Conservation (phyloP, 1,139 yeast species). For the Hyphopichia burtonii region DNA sequence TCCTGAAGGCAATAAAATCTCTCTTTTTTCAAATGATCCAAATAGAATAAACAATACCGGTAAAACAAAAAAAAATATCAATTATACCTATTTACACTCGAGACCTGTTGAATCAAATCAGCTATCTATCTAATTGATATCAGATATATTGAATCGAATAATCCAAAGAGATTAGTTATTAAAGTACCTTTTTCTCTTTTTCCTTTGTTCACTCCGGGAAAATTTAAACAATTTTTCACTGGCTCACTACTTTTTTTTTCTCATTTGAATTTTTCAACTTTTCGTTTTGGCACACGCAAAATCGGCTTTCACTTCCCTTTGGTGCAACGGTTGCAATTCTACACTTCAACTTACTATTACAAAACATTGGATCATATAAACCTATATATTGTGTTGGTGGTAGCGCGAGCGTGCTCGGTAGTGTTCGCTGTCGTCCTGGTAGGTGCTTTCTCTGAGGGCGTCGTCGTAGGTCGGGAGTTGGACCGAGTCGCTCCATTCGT, state of each 20-base stretch:
- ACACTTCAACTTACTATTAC: too few relatives aligned
- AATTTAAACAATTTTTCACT: slow-evolving; percentile 17
- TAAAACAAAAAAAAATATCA: neutral
- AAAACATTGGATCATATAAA: too few relatives aligned
- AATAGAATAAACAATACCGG: too few relatives aligned
- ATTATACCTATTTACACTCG: neutral
- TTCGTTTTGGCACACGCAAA: neutral
- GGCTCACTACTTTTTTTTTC: slow-evolving; percentile 7
- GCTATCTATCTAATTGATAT: neutral
- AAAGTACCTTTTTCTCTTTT: neutral
- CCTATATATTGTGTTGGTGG: slow-evolving; percentile 20
- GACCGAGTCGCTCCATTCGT: neutral
- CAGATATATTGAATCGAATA: neutral
- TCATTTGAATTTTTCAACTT: neutral
- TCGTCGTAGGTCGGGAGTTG: slow-evolving; percentile 39
- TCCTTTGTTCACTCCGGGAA: neutral
- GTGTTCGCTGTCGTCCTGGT: slow-evolving; percentile 28
- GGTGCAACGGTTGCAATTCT: too few relatives aligned
- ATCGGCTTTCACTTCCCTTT: too few relatives aligned
- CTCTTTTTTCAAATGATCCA: neutral
- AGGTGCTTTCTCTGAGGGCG: slow-evolving; percentile 25
- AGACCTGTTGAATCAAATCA: neutral
- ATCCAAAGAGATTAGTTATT: neutral
- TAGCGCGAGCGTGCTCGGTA: slow-evolving; percentile 34
- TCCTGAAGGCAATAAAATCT: slow-evolving; percentile 1